These are phyloP conservation scores for Cucurbita moschata DNA, from an alignment of 306 rosid genomes.

Conservation along the genomic window DNA sequence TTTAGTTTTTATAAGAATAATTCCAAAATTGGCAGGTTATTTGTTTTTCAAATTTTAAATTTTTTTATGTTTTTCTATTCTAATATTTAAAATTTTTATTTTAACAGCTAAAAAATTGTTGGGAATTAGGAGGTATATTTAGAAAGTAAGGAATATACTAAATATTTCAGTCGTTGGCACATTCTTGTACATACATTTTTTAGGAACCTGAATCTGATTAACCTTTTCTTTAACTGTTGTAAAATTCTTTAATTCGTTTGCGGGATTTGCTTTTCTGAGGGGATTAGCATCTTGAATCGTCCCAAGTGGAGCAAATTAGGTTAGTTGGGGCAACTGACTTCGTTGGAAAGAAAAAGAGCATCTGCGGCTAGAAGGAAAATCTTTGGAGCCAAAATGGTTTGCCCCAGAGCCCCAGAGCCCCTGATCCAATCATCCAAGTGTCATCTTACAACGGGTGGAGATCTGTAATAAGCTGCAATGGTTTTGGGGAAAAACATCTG, in stretches of 20 bases:
- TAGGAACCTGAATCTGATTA: background rate
- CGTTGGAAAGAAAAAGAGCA: too few relatives aligned
- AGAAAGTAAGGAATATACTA: background rate
- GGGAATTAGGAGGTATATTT: background rate
- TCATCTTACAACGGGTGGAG: constrained; percentile 23
- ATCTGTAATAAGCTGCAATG: constrained; percentile 72
- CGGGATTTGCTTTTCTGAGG: background rate
- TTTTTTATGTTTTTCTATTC: too few relatives aligned
- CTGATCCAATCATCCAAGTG: background rate
- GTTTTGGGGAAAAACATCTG: constrained; percentile 91
- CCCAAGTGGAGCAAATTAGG: background rate
- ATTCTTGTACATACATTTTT: too few relatives aligned
- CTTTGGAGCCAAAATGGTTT: background rate
- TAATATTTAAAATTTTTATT: too few relatives aligned
- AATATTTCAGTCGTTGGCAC: background rate
- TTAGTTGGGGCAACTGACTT: too few relatives aligned
- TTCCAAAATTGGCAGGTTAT: too few relatives aligned
- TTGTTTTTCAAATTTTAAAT: too few relatives aligned
- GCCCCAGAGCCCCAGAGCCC: background rate
- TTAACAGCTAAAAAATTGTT: too few relatives aligned
- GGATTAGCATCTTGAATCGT: background rate
- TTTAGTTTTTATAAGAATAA: too few relatives aligned
- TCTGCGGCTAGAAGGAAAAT: too few relatives aligned
- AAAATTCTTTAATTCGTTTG: too few relatives aligned
- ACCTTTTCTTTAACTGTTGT: background rate